phyloP scores from a whole-genome alignment of 371 early-diverging fungal species.

The Mucor plumbeus region DNA sequence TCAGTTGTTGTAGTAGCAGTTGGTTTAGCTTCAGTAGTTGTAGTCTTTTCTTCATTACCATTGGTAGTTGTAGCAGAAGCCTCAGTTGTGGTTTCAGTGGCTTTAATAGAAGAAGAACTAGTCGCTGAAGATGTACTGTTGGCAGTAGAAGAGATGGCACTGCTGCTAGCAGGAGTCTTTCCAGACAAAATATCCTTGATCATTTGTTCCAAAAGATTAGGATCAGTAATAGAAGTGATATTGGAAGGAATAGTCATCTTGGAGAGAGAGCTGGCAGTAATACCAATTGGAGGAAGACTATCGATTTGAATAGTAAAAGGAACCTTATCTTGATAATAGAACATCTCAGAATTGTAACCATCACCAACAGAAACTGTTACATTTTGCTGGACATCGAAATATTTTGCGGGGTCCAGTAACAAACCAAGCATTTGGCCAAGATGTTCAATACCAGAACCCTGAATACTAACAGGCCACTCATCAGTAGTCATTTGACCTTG shows the following conservation, averaged over 20 bases:
- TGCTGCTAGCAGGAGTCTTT: neutral
- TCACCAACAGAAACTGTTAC: conserved; percentile 35
- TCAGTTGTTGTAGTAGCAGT: conserved; percentile 1
- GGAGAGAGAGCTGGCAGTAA: neutral
- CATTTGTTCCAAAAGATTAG: conserved; percentile 1
- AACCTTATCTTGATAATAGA: conserved; percentile 39
- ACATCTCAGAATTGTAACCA: conserved; percentile 32
- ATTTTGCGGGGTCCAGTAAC: conserved; percentile 19
- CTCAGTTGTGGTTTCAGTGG: neutral
- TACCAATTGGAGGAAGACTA: conserved; percentile 20
- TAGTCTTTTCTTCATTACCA: neutral
- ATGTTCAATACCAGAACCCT: conserved; percentile 17
- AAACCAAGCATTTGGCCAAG: conserved; percentile 13
- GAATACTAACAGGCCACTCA: conserved; percentile 28
- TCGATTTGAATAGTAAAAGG: conserved; percentile 26
- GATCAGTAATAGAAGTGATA: conserved; percentile 9
- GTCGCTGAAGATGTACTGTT: conserved; percentile 1
- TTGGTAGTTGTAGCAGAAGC: neutral
- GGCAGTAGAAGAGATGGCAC: conserved; percentile 4
- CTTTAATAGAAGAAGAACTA: conserved; percentile 8
- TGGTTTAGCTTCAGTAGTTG: conserved; percentile 12
- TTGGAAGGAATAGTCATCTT: conserved; percentile 13
- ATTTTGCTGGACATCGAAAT: conserved; percentile 31
- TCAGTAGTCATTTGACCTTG: conserved; percentile 20
- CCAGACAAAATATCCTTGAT: conserved; percentile 10